Evolutionary conservation across 805 yeast species (phyloP).

Genomic region (Kodamaea sagamina): DNA sequence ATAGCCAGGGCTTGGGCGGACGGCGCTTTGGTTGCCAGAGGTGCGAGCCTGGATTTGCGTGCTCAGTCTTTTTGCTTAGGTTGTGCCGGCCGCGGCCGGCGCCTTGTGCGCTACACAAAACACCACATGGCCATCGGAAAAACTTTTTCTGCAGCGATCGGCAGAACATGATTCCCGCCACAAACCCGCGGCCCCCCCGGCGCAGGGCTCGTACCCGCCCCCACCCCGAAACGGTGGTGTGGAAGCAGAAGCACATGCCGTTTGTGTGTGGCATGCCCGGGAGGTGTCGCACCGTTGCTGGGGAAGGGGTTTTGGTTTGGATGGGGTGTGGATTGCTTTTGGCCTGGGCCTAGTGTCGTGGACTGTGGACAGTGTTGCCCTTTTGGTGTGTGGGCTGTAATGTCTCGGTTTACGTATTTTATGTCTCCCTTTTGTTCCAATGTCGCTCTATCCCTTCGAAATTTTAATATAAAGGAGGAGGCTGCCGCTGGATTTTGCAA

Average conservation of each 20-base stretch:
- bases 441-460: not conserved
- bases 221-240: not conserved
- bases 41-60: too few species aligned
- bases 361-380: not conserved
- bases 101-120: not conserved
- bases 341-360: too few species aligned
- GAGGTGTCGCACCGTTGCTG: too few species aligned
- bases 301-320: too few species aligned
- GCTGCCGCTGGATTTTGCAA: not conserved
- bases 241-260: slow-evolving; percentile 3
- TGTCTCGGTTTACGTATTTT: too few species aligned
- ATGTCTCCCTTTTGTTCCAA: too few species aligned
- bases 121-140: slow-evolving; percentile 10
- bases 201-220: not conserved
- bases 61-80: too few species aligned
- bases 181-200: not conserved
- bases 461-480: slow-evolving; percentile 1
- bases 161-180: not conserved
- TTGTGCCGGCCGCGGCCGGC: too few species aligned
- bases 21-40: too few species aligned
- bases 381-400: slow-evolving; percentile 2
- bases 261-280: not conserved
- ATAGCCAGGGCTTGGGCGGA: too few species aligned
- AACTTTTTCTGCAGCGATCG: slow-evolving; percentile 7
- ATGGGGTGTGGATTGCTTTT: slow-evolving; percentile 1